Conservation (phyloP, 441 rosid species). For the Macaranga tanarius region DNA sequence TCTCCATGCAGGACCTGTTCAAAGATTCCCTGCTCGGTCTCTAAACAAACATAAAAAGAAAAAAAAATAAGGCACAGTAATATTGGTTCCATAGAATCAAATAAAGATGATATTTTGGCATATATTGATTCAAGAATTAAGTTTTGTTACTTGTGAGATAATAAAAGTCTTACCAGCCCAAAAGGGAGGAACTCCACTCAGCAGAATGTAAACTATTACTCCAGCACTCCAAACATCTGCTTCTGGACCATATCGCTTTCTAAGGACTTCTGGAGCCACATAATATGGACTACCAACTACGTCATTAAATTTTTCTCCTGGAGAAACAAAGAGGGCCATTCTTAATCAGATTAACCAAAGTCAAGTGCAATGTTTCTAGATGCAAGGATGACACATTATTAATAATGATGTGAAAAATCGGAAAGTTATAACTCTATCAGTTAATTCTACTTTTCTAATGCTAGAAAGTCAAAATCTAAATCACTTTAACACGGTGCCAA, state of each 20-base stretch:
- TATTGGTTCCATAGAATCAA: background rate
- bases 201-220: conserved; percentile 80
- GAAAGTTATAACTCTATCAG: background rate
- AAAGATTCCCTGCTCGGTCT: conserved; percentile 84
- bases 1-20: conserved; percentile 92
- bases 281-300: conserved; percentile 98
- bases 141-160: background rate
- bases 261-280: conserved; percentile 94
- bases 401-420: background rate
- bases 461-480: background rate
- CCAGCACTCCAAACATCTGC: conserved; percentile 99
- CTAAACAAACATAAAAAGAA: conserved; percentile 33
- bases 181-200: conserved; percentile 97
- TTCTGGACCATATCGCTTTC: conserved; percentile 85
- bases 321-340: conserved; percentile 12
- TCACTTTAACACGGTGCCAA: background rate
- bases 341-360: background rate
- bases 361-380: background rate
- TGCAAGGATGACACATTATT: background rate
- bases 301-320: conserved; percentile 80
- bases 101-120: conserved; percentile 7
- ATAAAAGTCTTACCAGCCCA: conserved; percentile 75
- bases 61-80: background rate
- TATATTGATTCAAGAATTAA: background rate
- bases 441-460: background rate